Evolutionary conservation across 345 rosid species (phyloP), one percentile per base, ranked within the genome.

Genomic region (Lepidium africanum): DNA sequence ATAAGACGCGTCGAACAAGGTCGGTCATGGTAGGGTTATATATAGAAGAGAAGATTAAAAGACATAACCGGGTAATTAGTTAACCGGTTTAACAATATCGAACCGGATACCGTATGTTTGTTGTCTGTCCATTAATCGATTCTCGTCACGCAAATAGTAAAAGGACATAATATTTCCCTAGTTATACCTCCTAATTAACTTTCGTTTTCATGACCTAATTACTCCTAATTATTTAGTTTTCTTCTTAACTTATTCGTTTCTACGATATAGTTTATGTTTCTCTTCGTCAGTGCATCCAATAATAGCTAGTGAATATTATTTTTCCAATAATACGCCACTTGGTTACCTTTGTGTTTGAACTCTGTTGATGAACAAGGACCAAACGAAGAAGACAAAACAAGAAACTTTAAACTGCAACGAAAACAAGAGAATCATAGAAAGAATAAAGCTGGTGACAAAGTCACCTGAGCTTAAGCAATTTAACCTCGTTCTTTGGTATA

Each of bases 41-140:
- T 46, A 75, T 47, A 75, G 64, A 53, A n/a, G 35, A n/a, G n/a
- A n/a, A n/a, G n/a, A n/a, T 17, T 5, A 39, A 10, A 10, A 12
- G 41, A 53, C 2, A 27, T 25, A 74, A 67, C 78, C 74, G 78
- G 73, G 0, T 11, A 57, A 40, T 21, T 57, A 10, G 0, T 52
- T 0, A 49, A 9, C 53, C 54, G 60, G 15, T 13, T 56, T 1
- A 32, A 17, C 0, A 60, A 1, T 35, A 9, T 55, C 14, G 19
- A 73, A 67, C 73, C 73, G 36, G 68, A n/a, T n/a, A n/a, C n/a
- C n/a, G 23, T 63, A 37, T 56, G 65, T 64, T 13, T 30, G 65
- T 56, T 64, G 57, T 54, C 70, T 63, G 69, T 72, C 64, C 38
- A 54, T 63, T 37, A 54, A 58, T 63, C 55, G 64, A 63, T 71